Conservation (phyloP, 768 basidiomycete genomes). For the Phanerochaete sordida region DNA sequence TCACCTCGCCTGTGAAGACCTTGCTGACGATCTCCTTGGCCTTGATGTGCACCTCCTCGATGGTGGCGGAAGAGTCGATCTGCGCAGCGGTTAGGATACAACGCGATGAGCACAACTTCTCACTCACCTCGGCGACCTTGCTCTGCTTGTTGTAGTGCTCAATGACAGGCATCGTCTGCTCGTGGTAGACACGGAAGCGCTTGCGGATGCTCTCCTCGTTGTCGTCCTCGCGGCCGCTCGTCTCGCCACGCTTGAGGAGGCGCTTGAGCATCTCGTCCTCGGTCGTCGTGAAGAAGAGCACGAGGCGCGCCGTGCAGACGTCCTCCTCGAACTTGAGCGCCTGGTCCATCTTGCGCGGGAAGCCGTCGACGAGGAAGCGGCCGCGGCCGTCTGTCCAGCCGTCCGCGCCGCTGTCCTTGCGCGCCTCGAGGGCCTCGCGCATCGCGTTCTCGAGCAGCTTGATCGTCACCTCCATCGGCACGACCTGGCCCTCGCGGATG, state of each 20-base stretch:
- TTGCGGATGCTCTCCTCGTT: conserved; percentile 94
- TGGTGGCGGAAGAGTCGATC: conserved; percentile 65
- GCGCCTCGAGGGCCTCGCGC: conserved; percentile 49
- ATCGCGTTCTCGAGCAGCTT: conserved; percentile 95
- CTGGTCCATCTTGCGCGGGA: conserved; percentile 99
- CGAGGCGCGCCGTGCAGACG: conserved; percentile 76
- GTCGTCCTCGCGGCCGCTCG: conserved; percentile 94
- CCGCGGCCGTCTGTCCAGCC: conserved; percentile 73
- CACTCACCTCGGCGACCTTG: conserved; percentile 77
- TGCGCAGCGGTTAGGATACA: conserved; percentile 22
- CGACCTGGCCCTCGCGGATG: conserved; percentile 90
- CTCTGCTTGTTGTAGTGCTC: conserved; percentile 62
- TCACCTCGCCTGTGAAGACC: conserved; percentile 34
- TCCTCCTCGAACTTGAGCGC: conserved; percentile 85
- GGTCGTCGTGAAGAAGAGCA: conserved; percentile 84
- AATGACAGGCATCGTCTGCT: conserved; percentile 92
- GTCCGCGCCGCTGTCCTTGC: conserved; percentile 29
- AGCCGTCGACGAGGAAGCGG: conserved; percentile 94
- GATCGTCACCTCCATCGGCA: conserved; percentile 95
- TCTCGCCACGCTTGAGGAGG: conserved; percentile 86
- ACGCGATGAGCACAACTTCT: neutral
- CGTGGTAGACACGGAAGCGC: conserved; percentile 94
- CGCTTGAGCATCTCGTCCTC: conserved; percentile 86
- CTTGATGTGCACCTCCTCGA: conserved; percentile 69
- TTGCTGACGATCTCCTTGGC: conserved; percentile 53